Conservation (phyloP, 83 land plant genomes). For the Isoetes engelmannii region DNA sequence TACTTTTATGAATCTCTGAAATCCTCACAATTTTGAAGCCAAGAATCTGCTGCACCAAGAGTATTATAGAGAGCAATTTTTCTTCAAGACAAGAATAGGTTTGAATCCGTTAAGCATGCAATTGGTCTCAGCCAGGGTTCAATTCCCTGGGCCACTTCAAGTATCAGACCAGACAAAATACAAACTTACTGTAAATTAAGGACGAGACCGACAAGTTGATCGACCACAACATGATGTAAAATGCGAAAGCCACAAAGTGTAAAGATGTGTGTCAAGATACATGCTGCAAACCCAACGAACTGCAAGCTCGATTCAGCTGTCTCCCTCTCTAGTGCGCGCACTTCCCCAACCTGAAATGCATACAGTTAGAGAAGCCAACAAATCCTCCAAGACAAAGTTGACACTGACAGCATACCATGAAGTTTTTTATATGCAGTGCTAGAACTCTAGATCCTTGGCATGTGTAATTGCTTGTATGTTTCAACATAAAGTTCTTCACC, state of each 20-base stretch:
- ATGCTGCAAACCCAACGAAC: slow-evolving; percentile 96
- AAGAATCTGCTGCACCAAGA: too few species aligned
- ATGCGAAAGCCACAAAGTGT: neutral
- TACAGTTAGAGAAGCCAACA: neutral
- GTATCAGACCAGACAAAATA: neutral
- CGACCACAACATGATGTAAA: neutral
- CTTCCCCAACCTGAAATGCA: slow-evolving; percentile 74
- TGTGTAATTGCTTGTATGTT: slow-evolving; percentile 81
- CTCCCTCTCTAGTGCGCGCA: slow-evolving; percentile 73
- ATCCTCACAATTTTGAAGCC: too few species aligned
- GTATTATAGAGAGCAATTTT: too few species aligned
- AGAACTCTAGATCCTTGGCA: slow-evolving; percentile 94
- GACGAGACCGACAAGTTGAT: neutral
- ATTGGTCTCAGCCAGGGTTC: too few species aligned
- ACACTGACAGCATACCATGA: slow-evolving; percentile 82
- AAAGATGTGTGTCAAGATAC: neutral
- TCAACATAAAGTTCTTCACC: slow-evolving; percentile 54
- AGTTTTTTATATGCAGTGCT: slow-evolving; percentile 84
- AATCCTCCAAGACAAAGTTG: slow-evolving; percentile 2
- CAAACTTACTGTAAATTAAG: neutral
- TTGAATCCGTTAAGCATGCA: too few species aligned
- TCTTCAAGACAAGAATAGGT: too few species aligned
- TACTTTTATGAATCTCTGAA: too few species aligned
- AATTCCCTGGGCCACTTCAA: too few species aligned
- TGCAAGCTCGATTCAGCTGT: slow-evolving; percentile 59